Percentiles rank a stretch among this genome's conserved stretches.
Evolutionary conservation across 805 yeast genomes (phyloP).

Genomic region (Huiozyma sinensis): DNA sequence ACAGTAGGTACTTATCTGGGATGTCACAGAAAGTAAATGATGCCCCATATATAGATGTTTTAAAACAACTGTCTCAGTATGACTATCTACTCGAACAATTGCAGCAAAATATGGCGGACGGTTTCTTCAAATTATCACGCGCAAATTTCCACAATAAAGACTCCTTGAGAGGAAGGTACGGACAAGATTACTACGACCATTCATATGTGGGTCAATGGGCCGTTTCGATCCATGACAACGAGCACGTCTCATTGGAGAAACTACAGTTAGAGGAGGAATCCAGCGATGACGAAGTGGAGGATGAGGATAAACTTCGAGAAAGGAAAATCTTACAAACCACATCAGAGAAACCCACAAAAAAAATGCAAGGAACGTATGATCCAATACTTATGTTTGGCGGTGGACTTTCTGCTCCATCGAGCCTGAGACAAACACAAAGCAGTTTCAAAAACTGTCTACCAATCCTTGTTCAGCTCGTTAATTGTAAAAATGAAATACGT

Average conservation of each 20-base stretch:
- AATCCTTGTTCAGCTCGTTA: no score
- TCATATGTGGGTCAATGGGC: constrained; percentile 17
- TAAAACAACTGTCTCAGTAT: constrained; percentile 15
- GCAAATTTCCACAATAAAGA: constrained; percentile 27
- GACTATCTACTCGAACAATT: constrained; percentile 22
- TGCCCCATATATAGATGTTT: constrained; percentile 5
- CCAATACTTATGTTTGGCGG: constrained; percentile 27
- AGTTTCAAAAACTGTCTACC: no score
- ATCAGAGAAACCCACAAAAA: constrained; percentile 1
- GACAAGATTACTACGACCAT: constrained; percentile 26
- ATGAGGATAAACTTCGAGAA: constrained; percentile 3
- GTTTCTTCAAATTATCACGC: constrained; percentile 19
- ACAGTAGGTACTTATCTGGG: no score
- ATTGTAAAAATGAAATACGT: no score
- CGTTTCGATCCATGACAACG: constrained; percentile 3
- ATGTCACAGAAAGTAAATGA: no score
- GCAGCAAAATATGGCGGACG: constrained; percentile 15
- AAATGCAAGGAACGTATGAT: constrained; percentile 8
- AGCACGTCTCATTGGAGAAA: not conserved
- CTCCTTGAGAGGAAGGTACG: constrained; percentile 23
- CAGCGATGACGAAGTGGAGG: constrained; percentile 5
- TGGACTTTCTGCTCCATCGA: constrained; percentile 16
- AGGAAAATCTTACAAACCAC: constrained; percentile 2
- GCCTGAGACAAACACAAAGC: no score
- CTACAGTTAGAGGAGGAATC: constrained; percentile 2